These are phyloP conservation scores for Chlorencoelia australis DNA, from an alignment of 2,329 filamentous ascomycete species.

Conservation along the genomic window DNA sequence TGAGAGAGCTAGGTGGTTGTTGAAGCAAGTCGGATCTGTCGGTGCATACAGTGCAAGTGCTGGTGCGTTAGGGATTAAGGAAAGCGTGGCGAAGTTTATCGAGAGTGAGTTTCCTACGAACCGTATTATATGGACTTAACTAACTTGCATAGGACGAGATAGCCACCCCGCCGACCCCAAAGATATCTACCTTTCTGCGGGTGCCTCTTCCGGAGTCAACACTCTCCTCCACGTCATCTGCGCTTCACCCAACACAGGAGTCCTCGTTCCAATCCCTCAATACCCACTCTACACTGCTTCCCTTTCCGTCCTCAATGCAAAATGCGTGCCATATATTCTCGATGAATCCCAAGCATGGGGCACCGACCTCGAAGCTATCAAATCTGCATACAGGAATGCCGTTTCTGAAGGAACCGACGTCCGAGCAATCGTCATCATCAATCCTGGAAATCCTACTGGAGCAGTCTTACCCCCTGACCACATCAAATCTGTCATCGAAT, in stretches of 20 bases:
- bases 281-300: constrained; percentile 97
- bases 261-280: constrained; percentile 92
- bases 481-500: constrained; percentile 74
- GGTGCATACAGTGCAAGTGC: constrained; percentile 95
- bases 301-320: constrained; percentile 73
- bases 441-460: constrained; percentile 95
- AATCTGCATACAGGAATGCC: constrained; percentile 62
- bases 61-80: constrained; percentile 74
- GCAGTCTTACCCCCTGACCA: constrained; percentile 72
- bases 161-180: constrained; percentile 73
- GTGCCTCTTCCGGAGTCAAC: constrained; percentile 90
- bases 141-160: constrained; percentile 53
- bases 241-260: constrained; percentile 62
- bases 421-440: constrained; percentile 91
- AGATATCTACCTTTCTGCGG: constrained; percentile 82
- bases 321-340: constrained; percentile 85
- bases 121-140: constrained; percentile 2
- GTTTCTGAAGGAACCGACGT: constrained; percentile 72
- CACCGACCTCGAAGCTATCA: constrained; percentile 74
- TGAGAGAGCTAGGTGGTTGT: constrained; percentile 68
- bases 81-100: constrained; percentile 88
- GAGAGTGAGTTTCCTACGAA: constrained; percentile 50
- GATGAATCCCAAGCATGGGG: constrained; percentile 82
- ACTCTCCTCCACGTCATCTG: constrained; percentile 87
- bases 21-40: constrained; percentile 79